phyloP scores from a whole-genome alignment of 148 eudicot genomes.

The Camellia japonica region DNA sequence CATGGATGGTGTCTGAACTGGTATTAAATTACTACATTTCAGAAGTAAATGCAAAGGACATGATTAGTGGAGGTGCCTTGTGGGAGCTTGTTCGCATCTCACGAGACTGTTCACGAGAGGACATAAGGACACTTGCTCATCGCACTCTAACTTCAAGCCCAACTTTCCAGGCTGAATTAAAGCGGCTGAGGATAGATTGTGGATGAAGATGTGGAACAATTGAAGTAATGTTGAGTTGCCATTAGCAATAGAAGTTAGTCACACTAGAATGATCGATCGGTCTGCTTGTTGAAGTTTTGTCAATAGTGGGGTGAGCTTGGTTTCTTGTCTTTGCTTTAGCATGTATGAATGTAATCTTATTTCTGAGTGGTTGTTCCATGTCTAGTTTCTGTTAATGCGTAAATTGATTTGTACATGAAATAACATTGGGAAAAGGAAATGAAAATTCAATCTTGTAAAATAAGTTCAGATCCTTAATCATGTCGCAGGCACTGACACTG shows the following conservation, averaged over 20 bases:
- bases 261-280: not conserved
- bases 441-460: not conserved
- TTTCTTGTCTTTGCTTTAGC: not conserved
- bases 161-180: constrained; percentile 64
- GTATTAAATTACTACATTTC: constrained; percentile 14
- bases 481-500: too few species aligned
- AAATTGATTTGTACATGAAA: constrained; percentile 7
- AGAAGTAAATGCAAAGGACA: constrained; percentile 86
- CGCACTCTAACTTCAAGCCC: constrained; percentile 66
- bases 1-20: not conserved
- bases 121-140: constrained; percentile 72
- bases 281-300: constrained; percentile 7
- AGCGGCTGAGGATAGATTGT: constrained; percentile 54
- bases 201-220: constrained; percentile 22
- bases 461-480: not conserved
- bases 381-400: not conserved
- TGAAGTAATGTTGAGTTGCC: not conserved
- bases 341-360: not conserved
- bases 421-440: not conserved
- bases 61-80: constrained; percentile 81
- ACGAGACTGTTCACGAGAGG: constrained; percentile 78
- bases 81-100: constrained; percentile 90
- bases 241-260: not conserved
- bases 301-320: constrained; percentile 4
- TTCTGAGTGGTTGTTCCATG: not conserved